Conservation (phyloP, 768 basidiomycete species). For the Leccinum boreale region DNA sequence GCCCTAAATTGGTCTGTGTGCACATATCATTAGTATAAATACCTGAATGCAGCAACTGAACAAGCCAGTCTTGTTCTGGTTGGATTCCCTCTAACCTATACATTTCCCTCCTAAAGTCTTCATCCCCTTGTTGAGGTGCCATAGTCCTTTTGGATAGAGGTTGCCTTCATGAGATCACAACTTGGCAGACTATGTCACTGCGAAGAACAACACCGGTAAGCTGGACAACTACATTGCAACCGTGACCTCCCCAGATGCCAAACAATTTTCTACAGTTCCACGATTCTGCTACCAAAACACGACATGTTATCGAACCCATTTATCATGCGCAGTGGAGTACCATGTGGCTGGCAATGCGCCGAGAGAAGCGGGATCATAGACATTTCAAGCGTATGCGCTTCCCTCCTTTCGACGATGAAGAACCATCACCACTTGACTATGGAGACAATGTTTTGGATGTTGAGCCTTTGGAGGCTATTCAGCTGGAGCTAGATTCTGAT, state of each 20-base stretch:
- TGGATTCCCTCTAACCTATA: too few species aligned
- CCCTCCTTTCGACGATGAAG: slow-evolving; percentile 99
- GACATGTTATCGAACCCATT: slow-evolving; percentile 44
- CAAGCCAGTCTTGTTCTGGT: too few species aligned
- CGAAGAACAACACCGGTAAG: slow-evolving; percentile 91
- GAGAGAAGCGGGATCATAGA: slow-evolving; percentile 68
- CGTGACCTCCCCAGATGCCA: slow-evolving; percentile 90
- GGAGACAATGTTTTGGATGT: slow-evolving; percentile 98
- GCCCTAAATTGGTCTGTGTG: too few species aligned
- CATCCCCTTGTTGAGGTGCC: too few species aligned
- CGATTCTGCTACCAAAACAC: slow-evolving; percentile 91
- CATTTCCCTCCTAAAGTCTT: too few species aligned
- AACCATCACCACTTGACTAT: slow-evolving; percentile 97
- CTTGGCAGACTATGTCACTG: slow-evolving; percentile 97
- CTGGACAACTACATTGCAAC: not conserved
- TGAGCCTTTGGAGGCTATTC: slow-evolving; percentile 96
- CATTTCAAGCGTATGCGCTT: slow-evolving; percentile 99
- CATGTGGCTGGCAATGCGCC: too few species aligned
- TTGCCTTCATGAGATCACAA: too few species aligned
- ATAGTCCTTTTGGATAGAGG: too few species aligned
- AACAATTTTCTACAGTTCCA: slow-evolving; percentile 98
- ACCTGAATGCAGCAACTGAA: too few species aligned
- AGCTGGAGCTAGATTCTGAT: slow-evolving; percentile 88
- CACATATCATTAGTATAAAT: too few species aligned
- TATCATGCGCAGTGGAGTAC: too few species aligned